Conservation (phyloP, 164 flowering plant genomes). For the Aristolochia contorta region DNA sequence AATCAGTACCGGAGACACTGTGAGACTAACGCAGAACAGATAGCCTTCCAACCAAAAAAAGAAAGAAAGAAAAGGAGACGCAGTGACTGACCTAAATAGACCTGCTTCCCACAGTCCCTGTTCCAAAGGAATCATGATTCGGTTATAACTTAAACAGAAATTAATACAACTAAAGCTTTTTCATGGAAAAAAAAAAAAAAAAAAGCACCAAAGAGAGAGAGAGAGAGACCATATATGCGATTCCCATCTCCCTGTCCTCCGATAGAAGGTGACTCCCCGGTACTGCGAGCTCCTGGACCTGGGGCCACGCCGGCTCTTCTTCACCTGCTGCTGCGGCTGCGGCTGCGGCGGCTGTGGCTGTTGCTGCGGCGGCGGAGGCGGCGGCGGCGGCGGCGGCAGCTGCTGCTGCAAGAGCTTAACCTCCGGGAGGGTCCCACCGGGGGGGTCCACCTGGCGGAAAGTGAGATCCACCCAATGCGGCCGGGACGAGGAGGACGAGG, state of each 20-base stretch:
- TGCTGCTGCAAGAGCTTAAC: slow-evolving; percentile 6
- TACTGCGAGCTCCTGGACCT: slow-evolving; percentile 91
- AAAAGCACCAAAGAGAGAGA: not conserved
- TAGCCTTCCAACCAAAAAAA: no score
- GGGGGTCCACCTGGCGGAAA: slow-evolving; percentile 7
- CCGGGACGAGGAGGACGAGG: slow-evolving; percentile 16
- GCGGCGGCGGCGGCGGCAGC: not conserved
- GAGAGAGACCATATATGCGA: slow-evolving; percentile 74
- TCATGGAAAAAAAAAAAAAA: not conserved
- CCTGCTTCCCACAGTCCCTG: slow-evolving; percentile 91
- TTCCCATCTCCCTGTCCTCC: slow-evolving; percentile 93
- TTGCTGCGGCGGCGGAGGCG: slow-evolving; percentile 9
- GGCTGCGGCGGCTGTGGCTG: slow-evolving; percentile 5
- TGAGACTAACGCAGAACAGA: no score
- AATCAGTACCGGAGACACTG: no score
- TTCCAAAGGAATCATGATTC: slow-evolving; percentile 1
- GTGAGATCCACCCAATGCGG: slow-evolving; percentile 40
- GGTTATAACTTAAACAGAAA: not conserved
- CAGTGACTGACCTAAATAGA: slow-evolving; percentile 52
- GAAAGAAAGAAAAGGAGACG: not conserved
- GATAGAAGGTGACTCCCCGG: slow-evolving; percentile 85
- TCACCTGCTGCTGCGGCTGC: slow-evolving; percentile 32
- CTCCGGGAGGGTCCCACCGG: slow-evolving; percentile 2
- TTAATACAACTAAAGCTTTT: not conserved
- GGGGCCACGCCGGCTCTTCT: slow-evolving; percentile 91